Conservation (phyloP, 495 filamentous ascomycete species). For the Cetradonia linearis region DNA sequence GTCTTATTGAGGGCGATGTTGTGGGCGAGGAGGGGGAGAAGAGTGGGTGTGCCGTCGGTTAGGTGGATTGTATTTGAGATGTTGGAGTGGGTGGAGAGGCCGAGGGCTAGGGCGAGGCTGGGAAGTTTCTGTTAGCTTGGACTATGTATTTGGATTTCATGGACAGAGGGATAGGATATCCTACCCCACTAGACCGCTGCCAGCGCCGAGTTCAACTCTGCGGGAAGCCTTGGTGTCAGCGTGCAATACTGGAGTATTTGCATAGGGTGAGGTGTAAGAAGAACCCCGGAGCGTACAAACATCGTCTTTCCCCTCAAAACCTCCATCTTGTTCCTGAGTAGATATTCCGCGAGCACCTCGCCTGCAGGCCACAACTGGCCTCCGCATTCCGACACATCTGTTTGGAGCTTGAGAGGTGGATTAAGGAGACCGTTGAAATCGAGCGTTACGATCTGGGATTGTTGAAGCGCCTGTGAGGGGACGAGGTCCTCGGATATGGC, state of each 20-base stretch:
- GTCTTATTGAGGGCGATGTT: slow-evolving; percentile 70
- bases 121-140: slow-evolving; percentile 29
- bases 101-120: slow-evolving; percentile 34
- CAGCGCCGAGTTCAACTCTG: slow-evolving; percentile 88
- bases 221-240: slow-evolving; percentile 14
- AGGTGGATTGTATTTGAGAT: slow-evolving; percentile 31
- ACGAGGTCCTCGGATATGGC: slow-evolving; percentile 58
- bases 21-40: slow-evolving; percentile 69
- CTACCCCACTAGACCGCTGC: slow-evolving; percentile 74
- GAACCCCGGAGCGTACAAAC: slow-evolving; percentile 42
- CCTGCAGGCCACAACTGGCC: slow-evolving; percentile 92
- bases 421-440: slow-evolving; percentile 66
- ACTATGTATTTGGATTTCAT: not conserved
- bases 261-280: not conserved
- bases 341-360: slow-evolving; percentile 72
- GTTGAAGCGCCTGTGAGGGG: slow-evolving; percentile 51
- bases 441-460: slow-evolving; percentile 50
- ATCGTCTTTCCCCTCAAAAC: slow-evolving; percentile 56
- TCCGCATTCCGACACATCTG: slow-evolving; percentile 78
- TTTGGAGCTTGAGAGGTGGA: slow-evolving; percentile 61
- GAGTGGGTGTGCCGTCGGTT: slow-evolving; percentile 69
- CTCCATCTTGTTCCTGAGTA: slow-evolving; percentile 56
- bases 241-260: not conserved
- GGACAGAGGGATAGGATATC: slow-evolving; percentile 4
- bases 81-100: slow-evolving; percentile 33